Evolutionary conservation across 805 yeast species (phyloP).

Genomic region (Osmozyma mogii): DNA sequence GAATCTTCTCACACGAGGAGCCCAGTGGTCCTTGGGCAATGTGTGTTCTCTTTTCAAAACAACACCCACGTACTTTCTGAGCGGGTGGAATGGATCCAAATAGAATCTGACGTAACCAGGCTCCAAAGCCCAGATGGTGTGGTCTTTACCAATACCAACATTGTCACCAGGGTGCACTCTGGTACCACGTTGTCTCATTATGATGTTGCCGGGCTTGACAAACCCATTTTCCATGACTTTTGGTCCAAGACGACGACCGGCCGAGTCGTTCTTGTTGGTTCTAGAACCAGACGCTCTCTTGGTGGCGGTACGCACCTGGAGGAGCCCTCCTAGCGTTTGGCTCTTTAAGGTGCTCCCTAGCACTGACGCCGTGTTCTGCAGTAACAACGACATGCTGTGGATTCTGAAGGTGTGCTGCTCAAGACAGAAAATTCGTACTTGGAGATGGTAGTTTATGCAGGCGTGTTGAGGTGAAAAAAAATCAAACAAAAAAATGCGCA

Average conservation of each 20-base stretch:
- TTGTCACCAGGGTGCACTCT: conserved; percentile 92
- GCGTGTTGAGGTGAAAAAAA: no score
- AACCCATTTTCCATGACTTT: conserved; percentile 73
- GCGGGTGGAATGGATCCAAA: conserved; percentile 93
- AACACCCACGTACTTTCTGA: conserved; percentile 83
- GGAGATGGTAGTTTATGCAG: no score
- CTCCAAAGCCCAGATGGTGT: conserved; percentile 82
- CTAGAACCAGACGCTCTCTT: conserved; percentile 94
- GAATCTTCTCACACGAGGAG: conserved; percentile 79
- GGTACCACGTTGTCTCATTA: conserved; percentile 93
- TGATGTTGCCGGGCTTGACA: conserved; percentile 77
- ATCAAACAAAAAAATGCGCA: conserved; percentile 13
- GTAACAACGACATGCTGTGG: no score
- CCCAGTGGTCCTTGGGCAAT: conserved; percentile 86
- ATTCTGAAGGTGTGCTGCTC: no score
- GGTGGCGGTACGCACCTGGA: conserved; percentile 77
- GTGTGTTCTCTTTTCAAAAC: conserved; percentile 56
- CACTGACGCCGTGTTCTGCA: no score
- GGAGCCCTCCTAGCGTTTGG: conserved; percentile 1
- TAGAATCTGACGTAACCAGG: conserved; percentile 92
- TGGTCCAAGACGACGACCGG: conserved; percentile 90
- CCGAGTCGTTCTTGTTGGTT: conserved; percentile 88
- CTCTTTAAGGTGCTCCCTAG: conserved; percentile 2
- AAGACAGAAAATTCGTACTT: no score
- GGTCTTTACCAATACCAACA: conserved; percentile 84